Percentiles rank a stretch among this genome's conserved stretches.
Evolutionary conservation across 257 asterid species (phyloP).

Genomic region (Solanum chaucha): DNA sequence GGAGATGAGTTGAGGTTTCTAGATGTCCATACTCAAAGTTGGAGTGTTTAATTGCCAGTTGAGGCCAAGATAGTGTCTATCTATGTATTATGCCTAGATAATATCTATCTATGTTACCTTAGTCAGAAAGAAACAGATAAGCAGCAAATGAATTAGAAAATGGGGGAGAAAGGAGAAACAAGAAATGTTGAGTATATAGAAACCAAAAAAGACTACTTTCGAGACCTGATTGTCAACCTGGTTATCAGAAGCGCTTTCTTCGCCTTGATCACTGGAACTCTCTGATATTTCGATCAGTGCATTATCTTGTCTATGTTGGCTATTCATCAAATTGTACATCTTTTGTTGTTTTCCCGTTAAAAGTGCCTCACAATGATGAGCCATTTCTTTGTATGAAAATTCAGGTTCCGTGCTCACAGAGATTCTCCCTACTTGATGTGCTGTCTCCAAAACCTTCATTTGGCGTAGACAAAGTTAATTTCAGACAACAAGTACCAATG

Average conservation of each 20-base stretch:
- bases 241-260: constrained; percentile 12
- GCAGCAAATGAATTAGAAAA: not conserved
- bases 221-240: constrained; percentile 9
- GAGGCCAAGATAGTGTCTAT: not conserved
- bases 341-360: constrained; percentile 73
- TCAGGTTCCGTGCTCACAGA: constrained; percentile 57
- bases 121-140: not conserved
- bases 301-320: constrained; percentile 34
- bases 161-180: not conserved
- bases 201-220: constrained; percentile 21
- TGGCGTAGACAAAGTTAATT: not conserved
- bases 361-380: constrained; percentile 62
- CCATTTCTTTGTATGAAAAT: constrained; percentile 69
- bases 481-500: not conserved
- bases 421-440: constrained; percentile 65
- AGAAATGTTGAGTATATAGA: not conserved
- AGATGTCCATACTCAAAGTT: not conserved
- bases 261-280: constrained; percentile 24
- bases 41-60: not conserved
- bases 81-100: not conserved
- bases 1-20: not conserved
- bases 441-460: constrained; percentile 67
- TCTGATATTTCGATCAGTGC: constrained; percentile 35
- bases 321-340: constrained; percentile 53
- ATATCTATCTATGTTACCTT: not conserved